Evolutionary conservation across 768 basidiomycete genomes (phyloP).

Genomic region (Auricularia auricula-judae): DNA sequence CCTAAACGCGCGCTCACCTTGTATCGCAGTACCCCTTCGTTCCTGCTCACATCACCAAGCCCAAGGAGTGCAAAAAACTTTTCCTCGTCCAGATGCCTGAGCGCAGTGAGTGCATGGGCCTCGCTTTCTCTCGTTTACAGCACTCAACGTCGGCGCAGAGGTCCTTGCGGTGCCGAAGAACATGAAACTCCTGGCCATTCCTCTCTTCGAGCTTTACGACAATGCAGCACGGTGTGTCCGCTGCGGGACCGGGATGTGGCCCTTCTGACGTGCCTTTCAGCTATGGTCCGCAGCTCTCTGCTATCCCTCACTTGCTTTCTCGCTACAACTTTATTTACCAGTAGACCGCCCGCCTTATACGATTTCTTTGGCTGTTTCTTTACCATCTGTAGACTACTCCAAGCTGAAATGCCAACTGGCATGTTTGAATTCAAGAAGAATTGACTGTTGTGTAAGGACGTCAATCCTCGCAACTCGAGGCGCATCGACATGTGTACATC

Average conservation of each 20-base stretch:
- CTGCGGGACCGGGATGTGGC: not conserved
- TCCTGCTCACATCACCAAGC: slow-evolving; percentile 92
- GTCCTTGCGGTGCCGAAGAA: slow-evolving; percentile 95
- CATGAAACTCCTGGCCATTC: slow-evolving; percentile 96
- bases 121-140: not conserved
- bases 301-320: slow-evolving; percentile 86
- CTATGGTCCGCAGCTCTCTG: slow-evolving; percentile 89
- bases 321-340: slow-evolving; percentile 79
- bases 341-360: slow-evolving; percentile 16
- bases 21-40: slow-evolving; percentile 73
- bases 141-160: slow-evolving; percentile 36
- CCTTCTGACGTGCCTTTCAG: slow-evolving; percentile 20
- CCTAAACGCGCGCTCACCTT: not conserved
- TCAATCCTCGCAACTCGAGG: too few relatives aligned
- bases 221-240: slow-evolving; percentile 71
- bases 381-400: too few relatives aligned
- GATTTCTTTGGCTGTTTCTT: too few relatives aligned
- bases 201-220: slow-evolving; percentile 94
- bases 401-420: too few relatives aligned
- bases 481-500: too few relatives aligned
- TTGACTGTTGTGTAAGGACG: too few relatives aligned
- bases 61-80: slow-evolving; percentile 95
- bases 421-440: too few relatives aligned
- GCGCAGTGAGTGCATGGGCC: slow-evolving; percentile 48
- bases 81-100: slow-evolving; percentile 95